These are phyloP conservation scores for Pezicula carpinea DNA, from an alignment of 2,329 filamentous ascomycete species.

Conservation along the genomic window DNA sequence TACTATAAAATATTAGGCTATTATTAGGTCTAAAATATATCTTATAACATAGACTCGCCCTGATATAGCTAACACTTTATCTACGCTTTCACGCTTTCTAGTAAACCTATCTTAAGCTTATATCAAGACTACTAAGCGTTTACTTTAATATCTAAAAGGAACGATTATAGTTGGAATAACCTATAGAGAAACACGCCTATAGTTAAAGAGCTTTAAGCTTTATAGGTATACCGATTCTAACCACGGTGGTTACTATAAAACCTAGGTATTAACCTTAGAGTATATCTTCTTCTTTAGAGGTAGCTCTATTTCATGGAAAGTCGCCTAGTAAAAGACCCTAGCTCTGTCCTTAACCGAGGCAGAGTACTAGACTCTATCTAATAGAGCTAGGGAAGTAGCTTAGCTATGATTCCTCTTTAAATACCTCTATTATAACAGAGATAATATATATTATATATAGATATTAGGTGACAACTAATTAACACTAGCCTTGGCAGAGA, in stretches of 20 bases:
- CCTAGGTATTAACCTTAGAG: neutral
- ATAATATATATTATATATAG: too few relatives aligned
- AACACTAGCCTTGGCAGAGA: too few relatives aligned
- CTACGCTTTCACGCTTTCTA: neutral
- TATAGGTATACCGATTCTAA: neutral
- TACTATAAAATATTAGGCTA: neutral
- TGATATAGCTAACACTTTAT: conserved; percentile 7
- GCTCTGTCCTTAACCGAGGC: too few relatives aligned
- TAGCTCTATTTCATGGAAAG: too few relatives aligned
- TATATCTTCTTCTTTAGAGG: conserved; percentile 1
- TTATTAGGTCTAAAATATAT: conserved; percentile 8
- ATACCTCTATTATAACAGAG: too few relatives aligned
- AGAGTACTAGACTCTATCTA: too few relatives aligned
- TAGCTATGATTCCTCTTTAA: too few relatives aligned
- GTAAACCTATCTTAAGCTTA: conserved; percentile 2
- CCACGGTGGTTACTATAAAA: neutral
- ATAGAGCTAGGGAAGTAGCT: too few relatives aligned
- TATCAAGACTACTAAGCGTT: conserved; percentile 1
- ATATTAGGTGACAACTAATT: too few relatives aligned
- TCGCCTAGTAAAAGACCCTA: too few relatives aligned
- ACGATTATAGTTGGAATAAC: conserved; percentile 3
- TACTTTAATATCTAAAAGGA: conserved; percentile 5
- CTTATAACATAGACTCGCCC: conserved; percentile 4
- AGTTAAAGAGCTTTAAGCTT: neutral
- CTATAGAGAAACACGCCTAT: neutral